These are phyloP conservation scores for Baorangia bicolor DNA, from an alignment of 768 basidiomycete genomes.

Conservation along the genomic window DNA sequence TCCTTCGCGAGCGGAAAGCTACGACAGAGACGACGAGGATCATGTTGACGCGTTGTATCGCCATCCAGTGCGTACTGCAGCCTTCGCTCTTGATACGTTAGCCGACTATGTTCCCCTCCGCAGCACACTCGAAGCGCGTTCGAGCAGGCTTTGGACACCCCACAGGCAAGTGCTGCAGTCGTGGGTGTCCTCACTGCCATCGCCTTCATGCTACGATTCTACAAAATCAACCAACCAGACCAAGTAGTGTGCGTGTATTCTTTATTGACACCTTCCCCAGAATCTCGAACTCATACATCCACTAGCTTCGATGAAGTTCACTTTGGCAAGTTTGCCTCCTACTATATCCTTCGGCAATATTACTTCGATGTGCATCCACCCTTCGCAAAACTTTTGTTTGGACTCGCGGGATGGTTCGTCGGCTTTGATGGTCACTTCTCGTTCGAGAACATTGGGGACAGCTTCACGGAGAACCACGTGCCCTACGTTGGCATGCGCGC, in stretches of 20 bases:
- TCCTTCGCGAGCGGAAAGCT: slow-evolving; percentile 22
- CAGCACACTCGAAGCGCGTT: slow-evolving; percentile 58
- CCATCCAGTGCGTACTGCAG: slow-evolving; percentile 42
- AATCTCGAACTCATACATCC: slow-evolving; percentile 4
- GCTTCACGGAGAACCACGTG: slow-evolving; percentile 81
- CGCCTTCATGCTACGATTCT: slow-evolving; percentile 85
- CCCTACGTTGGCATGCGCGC: slow-evolving; percentile 94
- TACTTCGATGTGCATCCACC: slow-evolving; percentile 99
- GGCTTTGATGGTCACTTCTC: slow-evolving; percentile 94
- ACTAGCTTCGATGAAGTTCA: slow-evolving; percentile 95
- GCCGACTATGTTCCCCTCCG: slow-evolving; percentile 19
- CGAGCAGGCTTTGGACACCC: slow-evolving; percentile 63
- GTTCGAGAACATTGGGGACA: slow-evolving; percentile 95
- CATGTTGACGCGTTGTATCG: slow-evolving; percentile 50
- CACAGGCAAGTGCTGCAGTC: slow-evolving; percentile 59
- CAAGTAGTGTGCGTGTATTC: slow-evolving; percentile 78
- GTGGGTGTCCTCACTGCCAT: slow-evolving; percentile 65
- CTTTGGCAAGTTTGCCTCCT: slow-evolving; percentile 96
- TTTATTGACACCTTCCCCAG: background rate
- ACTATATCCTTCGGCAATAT: slow-evolving; percentile 91
- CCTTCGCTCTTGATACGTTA: slow-evolving; percentile 7
- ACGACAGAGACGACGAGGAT: slow-evolving; percentile 49
- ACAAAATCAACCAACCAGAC: slow-evolving; percentile 92
- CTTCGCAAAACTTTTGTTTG: slow-evolving; percentile 93
- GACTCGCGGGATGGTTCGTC: slow-evolving; percentile 92